phyloP scores from a whole-genome alignment of 176 grass and related monocot genomes.

The Musa itinerans region DNA sequence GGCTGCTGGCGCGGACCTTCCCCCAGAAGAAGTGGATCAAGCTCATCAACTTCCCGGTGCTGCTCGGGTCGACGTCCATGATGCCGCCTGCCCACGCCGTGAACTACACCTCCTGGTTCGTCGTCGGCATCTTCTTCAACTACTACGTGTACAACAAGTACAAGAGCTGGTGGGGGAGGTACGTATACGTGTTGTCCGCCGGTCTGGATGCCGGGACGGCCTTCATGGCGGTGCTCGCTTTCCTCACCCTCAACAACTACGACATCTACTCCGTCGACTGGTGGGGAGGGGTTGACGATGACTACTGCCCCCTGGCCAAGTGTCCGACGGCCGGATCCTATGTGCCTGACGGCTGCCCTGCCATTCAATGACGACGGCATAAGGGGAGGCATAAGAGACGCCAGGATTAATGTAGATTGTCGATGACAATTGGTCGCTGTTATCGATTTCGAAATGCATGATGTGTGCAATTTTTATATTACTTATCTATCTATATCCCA shows the following conservation, averaged over 20 bases:
- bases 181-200: constrained; percentile 3
- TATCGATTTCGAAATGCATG: no score
- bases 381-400: not conserved
- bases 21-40: constrained; percentile 43
- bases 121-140: constrained; percentile 52
- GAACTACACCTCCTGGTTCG: constrained; percentile 67
- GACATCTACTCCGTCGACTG: constrained; percentile 6
- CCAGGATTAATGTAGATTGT: not conserved
- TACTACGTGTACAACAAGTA: constrained; percentile 29
- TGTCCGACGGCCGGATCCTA: not conserved
- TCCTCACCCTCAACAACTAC: constrained; percentile 5
- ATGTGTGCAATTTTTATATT: no score
- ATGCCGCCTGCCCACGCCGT: constrained; percentile 65
- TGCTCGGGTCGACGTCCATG: constrained; percentile 29
- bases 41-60: constrained; percentile 67
- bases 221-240: not conserved
- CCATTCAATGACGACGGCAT: not conserved
- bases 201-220: constrained; percentile 1
- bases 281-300: constrained; percentile 3
- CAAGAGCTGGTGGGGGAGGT: constrained; percentile 9
- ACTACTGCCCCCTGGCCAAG: constrained; percentile 3
- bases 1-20: constrained; percentile 32
- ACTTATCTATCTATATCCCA: no score
- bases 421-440: not conserved
- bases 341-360: not conserved